phyloP scores from a whole-genome alignment of 495 filamentous ascomycete genomes.

The Neurospora tetraspora region DNA sequence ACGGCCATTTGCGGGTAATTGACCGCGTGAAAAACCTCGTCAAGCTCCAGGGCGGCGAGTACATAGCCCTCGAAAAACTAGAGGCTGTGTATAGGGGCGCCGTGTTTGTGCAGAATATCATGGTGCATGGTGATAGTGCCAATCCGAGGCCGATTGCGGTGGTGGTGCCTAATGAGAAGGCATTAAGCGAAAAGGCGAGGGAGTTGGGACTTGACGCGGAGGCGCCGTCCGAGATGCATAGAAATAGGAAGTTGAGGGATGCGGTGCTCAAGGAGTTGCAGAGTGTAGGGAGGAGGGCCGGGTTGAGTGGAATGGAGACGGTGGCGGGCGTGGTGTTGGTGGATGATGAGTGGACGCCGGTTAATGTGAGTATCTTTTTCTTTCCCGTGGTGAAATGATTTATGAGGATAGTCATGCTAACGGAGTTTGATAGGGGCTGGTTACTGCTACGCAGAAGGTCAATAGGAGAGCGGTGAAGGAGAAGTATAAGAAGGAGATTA shows the following conservation, averaged over 20 bases:
- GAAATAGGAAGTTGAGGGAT: constrained; percentile 35
- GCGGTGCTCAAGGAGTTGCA: constrained; percentile 48
- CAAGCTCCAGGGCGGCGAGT: constrained; percentile 56
- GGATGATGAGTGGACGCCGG: constrained; percentile 58
- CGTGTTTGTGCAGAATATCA: constrained; percentile 45
- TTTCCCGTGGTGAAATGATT: neutral
- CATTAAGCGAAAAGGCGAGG: constrained; percentile 38
- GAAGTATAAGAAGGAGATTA: constrained; percentile 46
- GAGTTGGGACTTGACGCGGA: constrained; percentile 41
- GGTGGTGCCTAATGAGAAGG: constrained; percentile 46
- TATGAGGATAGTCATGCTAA: constrained; percentile 14
- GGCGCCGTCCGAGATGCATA: constrained; percentile 21
- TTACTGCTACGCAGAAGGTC: constrained; percentile 54
- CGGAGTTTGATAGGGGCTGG: constrained; percentile 35
- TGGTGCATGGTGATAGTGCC: constrained; percentile 45
- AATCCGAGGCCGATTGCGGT: constrained; percentile 47
- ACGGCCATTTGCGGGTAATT: constrained; percentile 75
- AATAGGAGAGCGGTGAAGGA: constrained; percentile 44
- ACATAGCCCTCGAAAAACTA: constrained; percentile 57
- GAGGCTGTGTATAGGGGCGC: constrained; percentile 52
- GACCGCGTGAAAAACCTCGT: constrained; percentile 85
- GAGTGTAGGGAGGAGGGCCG: constrained; percentile 37
- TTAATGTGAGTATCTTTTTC: constrained; percentile 39
- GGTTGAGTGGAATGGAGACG: constrained; percentile 46
- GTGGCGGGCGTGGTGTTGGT: constrained; percentile 49